Base-by-base conservation (phyloP, 2,329 filamentous ascomycete genomes). In the Xylariaceae sp. region DNA sequence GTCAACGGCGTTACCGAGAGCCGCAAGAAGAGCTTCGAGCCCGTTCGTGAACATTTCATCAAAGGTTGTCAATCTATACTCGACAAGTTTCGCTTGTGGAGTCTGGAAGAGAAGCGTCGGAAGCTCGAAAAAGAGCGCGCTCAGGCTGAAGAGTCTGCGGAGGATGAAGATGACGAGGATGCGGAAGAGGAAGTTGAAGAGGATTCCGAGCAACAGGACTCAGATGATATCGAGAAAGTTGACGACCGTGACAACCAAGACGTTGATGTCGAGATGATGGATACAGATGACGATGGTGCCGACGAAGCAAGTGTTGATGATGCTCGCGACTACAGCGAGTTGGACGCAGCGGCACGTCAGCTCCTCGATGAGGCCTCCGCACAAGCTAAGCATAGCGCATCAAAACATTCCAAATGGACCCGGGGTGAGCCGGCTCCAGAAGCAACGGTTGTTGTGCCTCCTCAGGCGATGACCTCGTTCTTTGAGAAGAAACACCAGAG, bases 61-160 rank as follows among this genome's bases (percentile, higher is more conserved):
- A 79, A 76, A 45, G 89, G 94, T 49, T 91, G 94, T 47, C 77
- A 88, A 52, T 77, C 77, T 0, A 83, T 97, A 22, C 75, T 97
- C 17, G 82, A 88, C 52, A 97, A 96, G 63, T 97, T 96, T 63
- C 80, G 83, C 40, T 74, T 80, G 44, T 97, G 91, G 91, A 90
- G 84, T 51, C 79, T 91, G 50, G 88, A 95, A 63, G 93, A 98
- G 66, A 94, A 91, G 70, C 80, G 85, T 35, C 75, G 88, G 48
- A 89, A 89, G 66, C 69, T 81, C 3, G 85, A 89, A 58, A 88
- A 83, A 59, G 88, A 92, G 49, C 83, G 82, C 38, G 77, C 75
- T 3, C 64, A 72, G 19, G 70, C 71, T 5, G 67, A 76, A 20
- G 69, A 74, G 34, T 75, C 76, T 21, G 70, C 72, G 21, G 73